phyloP scores from a whole-genome alignment of 2,329 filamentous ascomycete species.

The Alternaria alternata region DNA sequence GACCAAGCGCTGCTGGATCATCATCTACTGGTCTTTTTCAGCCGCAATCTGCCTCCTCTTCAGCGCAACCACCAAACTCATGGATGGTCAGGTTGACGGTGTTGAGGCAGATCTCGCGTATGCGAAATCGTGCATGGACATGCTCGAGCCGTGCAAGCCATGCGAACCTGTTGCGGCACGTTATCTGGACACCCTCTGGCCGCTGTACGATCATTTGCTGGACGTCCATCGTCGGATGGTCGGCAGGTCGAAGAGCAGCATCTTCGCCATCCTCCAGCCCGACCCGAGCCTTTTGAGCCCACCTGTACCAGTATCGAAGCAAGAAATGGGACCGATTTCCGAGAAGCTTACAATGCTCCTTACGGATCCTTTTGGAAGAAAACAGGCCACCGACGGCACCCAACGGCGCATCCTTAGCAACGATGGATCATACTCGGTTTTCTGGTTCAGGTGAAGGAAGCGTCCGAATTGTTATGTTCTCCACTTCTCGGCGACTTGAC shows the following conservation, averaged over 20 bases:
- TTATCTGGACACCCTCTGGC: conserved; percentile 46
- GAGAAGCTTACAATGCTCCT: conserved; percentile 46
- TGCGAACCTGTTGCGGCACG: conserved; percentile 45
- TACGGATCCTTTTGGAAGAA: conserved; percentile 48
- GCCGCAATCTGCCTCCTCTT: conserved; percentile 47
- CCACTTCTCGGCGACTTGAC: neutral
- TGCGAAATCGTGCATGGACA: conserved; percentile 48
- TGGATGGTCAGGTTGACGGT: conserved; percentile 40
- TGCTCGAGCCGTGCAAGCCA: conserved; percentile 42
- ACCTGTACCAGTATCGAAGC: conserved; percentile 39
- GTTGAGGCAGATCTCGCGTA: conserved; percentile 45
- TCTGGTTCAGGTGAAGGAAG: conserved; percentile 45
- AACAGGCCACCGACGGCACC: conserved; percentile 36
- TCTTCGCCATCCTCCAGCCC: conserved; percentile 42
- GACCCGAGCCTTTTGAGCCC: conserved; percentile 37
- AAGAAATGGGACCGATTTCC: conserved; percentile 47
- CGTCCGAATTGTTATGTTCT: neutral
- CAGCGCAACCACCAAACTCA: conserved; percentile 44
- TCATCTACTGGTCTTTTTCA: conserved; percentile 51
- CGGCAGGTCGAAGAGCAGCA: conserved; percentile 46
- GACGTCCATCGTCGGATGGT: conserved; percentile 44
- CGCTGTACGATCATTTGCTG: conserved; percentile 45
- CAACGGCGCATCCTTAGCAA: conserved; percentile 42
- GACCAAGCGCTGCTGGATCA: conserved; percentile 49
- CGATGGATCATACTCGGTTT: conserved; percentile 45